A percentile compares a stretch with the other conserved stretches of the same genome.
phyloP scores from a whole-genome alignment of 306 rosid genomes.

The Castanea mollissima region DNA sequence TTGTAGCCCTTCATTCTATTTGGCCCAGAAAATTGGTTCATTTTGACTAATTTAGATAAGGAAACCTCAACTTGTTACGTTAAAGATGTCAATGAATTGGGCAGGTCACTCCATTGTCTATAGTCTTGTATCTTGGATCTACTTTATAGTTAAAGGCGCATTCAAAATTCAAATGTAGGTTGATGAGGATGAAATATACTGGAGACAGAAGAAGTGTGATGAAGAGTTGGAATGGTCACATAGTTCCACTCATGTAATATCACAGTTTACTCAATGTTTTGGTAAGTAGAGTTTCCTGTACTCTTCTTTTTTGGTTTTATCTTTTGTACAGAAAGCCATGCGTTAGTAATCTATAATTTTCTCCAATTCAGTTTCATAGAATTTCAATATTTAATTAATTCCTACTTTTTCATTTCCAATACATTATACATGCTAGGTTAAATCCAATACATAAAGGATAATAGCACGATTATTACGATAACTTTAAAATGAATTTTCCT shows the following conservation, averaged over 20 bases:
- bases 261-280: slow-evolving; percentile 81
- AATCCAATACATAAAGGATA: background rate
- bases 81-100: slow-evolving; percentile 13
- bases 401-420: background rate
- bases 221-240: slow-evolving; percentile 73
- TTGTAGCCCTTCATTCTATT: background rate
- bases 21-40: background rate
- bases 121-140: slow-evolving; percentile 4
- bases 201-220: slow-evolving; percentile 63
- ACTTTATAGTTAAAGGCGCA: slow-evolving; percentile 23
- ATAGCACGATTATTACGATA: background rate
- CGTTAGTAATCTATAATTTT: background rate
- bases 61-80: slow-evolving; percentile 1
- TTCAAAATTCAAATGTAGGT: slow-evolving; percentile 53
- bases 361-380: background rate
- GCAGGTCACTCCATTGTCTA: slow-evolving; percentile 8
- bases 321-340: background rate
- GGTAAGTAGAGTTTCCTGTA: slow-evolving; percentile 51
- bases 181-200: slow-evolving; percentile 75
- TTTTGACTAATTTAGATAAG: slow-evolving; percentile 1
- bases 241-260: slow-evolving; percentile 71
- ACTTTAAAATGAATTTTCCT: background rate
- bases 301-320: slow-evolving; percentile 2
- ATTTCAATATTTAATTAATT: background rate
- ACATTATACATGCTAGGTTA: background rate